Conservation (phyloP, 1,284 basidiomycete genomes). For the Porogramme epimiltina region DNA sequence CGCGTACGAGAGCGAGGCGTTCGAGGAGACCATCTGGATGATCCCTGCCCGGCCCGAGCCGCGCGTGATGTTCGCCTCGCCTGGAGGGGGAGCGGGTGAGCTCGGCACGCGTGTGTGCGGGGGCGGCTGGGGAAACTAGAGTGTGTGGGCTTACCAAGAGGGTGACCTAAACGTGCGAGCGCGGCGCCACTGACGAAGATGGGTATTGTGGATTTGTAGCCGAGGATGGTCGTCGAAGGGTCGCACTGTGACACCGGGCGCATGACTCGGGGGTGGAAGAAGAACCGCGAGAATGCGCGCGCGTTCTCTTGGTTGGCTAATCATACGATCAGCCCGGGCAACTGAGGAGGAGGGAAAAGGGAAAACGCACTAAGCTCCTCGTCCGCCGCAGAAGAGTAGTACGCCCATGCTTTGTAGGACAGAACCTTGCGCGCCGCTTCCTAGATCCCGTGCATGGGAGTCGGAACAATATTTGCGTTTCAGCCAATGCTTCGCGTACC, state of each 20-base stretch:
- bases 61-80: constrained; percentile 83
- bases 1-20: constrained; percentile 78
- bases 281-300: constrained; percentile 77
- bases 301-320: constrained; percentile 68
- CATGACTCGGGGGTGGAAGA: constrained; percentile 83
- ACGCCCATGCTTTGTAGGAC: constrained; percentile 75
- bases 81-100: constrained; percentile 33
- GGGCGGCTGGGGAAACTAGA: background rate
- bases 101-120: background rate
- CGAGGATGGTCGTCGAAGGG: constrained; percentile 77
- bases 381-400: constrained; percentile 83
- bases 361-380: constrained; percentile 72
- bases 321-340: constrained; percentile 4
- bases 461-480: background rate
- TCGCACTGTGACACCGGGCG: constrained; percentile 70
- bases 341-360: constrained; percentile 7
- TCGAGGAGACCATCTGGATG: constrained; percentile 89
- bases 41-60: constrained; percentile 74
- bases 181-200: constrained; percentile 88
- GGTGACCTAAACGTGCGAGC: constrained; percentile 90
- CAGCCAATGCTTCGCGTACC: too few relatives aligned
- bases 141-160: constrained; percentile 49
- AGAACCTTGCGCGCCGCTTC: constrained; percentile 65
- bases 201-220: constrained; percentile 73
- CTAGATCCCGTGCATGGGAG: constrained; percentile 23